phyloP scores from a whole-genome alignment of 352 stramenopile genomes.

The Blastocystis sp. region DNA sequence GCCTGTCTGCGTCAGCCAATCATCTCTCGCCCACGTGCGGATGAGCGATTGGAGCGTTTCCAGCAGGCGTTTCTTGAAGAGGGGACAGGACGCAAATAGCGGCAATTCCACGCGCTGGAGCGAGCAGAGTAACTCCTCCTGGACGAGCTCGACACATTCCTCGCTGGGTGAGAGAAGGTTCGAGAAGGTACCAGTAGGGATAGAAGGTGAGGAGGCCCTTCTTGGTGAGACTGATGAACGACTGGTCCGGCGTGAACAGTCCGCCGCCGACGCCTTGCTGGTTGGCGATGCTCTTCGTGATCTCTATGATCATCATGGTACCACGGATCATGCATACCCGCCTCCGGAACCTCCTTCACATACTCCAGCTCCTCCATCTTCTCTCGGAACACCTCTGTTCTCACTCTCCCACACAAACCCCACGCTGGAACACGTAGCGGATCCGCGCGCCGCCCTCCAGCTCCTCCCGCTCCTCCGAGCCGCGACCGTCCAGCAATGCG shows the following conservation, averaged over 20 bases:
- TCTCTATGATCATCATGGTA: background rate
- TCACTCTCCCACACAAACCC: background rate
- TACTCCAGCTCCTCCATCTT: constrained; percentile 23
- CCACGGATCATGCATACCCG: background rate
- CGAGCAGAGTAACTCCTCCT: background rate
- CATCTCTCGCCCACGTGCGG: constrained; percentile 64
- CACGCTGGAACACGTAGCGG: constrained; percentile 84
- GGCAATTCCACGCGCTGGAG: background rate
- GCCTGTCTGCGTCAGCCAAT: constrained; percentile 63
- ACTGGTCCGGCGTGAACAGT: background rate
- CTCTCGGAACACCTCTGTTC: background rate
- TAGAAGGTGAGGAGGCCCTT: constrained; percentile 21
- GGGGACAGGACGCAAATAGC: background rate
- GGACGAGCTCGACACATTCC: background rate
- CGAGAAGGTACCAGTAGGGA: background rate
- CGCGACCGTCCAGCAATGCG: constrained; percentile 61
- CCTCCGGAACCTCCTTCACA: background rate
- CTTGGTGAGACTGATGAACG: constrained; percentile 14
- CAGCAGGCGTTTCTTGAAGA: background rate
- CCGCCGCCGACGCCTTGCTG: background rate
- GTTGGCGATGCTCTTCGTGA: background rate
- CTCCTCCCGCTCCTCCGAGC: constrained; percentile 67
- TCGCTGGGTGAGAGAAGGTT: background rate
- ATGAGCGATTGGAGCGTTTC: constrained; percentile 74
- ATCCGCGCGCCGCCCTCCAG: constrained; percentile 90